Evolutionary conservation across 306 rosid species (phyloP).

Genomic region (Pyrus pyrifolia): DNA sequence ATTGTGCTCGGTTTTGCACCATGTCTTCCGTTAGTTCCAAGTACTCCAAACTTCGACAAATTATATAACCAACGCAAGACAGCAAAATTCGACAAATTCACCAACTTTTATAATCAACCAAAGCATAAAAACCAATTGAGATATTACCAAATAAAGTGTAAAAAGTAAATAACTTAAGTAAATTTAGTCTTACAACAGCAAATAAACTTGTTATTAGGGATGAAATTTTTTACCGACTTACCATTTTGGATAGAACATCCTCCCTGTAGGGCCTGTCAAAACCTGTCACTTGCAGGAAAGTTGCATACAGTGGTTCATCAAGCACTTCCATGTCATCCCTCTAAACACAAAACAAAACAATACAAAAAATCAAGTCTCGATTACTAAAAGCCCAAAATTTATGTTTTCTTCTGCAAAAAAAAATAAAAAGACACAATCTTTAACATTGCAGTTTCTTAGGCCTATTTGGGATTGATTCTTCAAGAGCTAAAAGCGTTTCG

Average conservation of each 20-base stretch:
- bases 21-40: no score
- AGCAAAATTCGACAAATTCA: not conserved
- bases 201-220: not conserved
- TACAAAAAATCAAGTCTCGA: not conserved
- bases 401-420: not conserved
- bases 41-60: no score
- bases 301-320: slow-evolving; percentile 75
- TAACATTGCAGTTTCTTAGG: not conserved
- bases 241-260: slow-evolving; percentile 55
- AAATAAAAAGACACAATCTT: not conserved
- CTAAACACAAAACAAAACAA: slow-evolving; percentile 21
- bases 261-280: slow-evolving; percentile 66
- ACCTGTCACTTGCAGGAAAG: slow-evolving; percentile 61
- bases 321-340: slow-evolving; percentile 76
- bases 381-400: not conserved
- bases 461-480: no score
- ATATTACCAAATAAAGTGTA: no score
- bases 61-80: not conserved
- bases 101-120: not conserved
- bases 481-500: no score
- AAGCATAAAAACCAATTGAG: not conserved
- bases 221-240: slow-evolving; percentile 8
- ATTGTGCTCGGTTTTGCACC: no score
- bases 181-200: not conserved
- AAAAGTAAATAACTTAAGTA: no score